Base-by-base conservation (phyloP, 345 rosid species). In the Gossypioides kirkii region DNA sequence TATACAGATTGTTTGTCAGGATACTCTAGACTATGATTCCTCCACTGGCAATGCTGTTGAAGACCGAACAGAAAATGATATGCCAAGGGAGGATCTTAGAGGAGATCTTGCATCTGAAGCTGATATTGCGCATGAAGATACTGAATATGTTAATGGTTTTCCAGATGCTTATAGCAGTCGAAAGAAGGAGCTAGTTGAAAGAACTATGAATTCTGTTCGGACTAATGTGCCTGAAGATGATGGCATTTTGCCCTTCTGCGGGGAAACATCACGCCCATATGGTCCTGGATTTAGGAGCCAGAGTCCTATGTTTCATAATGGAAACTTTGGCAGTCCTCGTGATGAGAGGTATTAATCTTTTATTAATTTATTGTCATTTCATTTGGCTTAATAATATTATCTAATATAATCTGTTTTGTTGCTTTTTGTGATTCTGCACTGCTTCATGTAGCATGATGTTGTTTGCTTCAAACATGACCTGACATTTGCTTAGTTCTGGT, bases 1-100 rank as follows among this genome's bases (percentile, higher is more conserved):
- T 74, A 61, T 73, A 78, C 87, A 96, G 99, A 96, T 96, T 83
- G 86, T 87, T 60, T 90, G 88, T 79, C 90, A 96, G 82, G 93
- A 82, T 69, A 72, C 87, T 16, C 25, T 76, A 13, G 91, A 86
- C 43, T 87, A 82, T 80, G 88, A 85, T 76, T 87, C 91, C 41
- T 73, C 93, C 10, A 22, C 77, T 2, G 92, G 85, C 76, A 75
- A 83, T 73, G 86, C 64, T 73, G 80, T 72, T 26, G 65, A 10
- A 18, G 87, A 86, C 61, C 71, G 63, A 64, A 74, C 73, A 22
- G 78, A 82, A 26, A 74, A 73, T 86, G 86, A 78, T 73, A 69
- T 49, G n/a, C 77, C 81, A 49, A 80, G 22, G 70, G 85, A 73
- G 68, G 87, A 84, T 42, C 61, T 70, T 70, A 77, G 70, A 78